These are phyloP conservation scores for Vickermania ingenoplastis DNA, from an alignment of 208 protist genomes.

Conservation along the genomic window DNA sequence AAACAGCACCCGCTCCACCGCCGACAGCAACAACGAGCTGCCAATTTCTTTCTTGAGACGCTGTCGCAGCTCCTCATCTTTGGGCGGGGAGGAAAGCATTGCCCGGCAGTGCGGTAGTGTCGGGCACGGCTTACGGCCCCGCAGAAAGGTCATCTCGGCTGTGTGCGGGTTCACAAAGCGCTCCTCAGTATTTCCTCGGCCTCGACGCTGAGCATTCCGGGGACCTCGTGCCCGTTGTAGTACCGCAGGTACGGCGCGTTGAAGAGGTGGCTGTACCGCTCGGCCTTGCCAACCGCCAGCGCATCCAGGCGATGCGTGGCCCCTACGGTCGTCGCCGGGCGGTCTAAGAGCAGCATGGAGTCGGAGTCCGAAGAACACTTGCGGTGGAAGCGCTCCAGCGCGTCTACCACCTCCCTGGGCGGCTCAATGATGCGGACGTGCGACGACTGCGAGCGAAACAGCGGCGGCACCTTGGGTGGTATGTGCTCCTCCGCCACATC, in stretches of 20 bases:
- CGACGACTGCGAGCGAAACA: neutral
- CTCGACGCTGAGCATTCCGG: slow-evolving; percentile 3
- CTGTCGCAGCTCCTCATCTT: neutral
- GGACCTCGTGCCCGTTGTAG: slow-evolving; percentile 4
- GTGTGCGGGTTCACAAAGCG: slow-evolving; percentile 17
- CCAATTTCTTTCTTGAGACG: neutral
- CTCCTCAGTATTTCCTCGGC: slow-evolving; percentile 19
- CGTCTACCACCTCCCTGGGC: neutral
- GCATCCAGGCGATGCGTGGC: neutral
- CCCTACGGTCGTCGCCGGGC: neutral
- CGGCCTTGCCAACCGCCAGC: neutral
- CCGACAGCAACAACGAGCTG: slow-evolving; percentile 11
- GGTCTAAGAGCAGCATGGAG: neutral
- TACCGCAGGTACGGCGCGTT: slow-evolving; percentile 9
- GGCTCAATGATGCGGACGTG: neutral
- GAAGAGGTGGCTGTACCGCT: slow-evolving; percentile 2
- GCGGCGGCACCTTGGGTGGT: neutral
- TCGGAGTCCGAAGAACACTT: neutral
- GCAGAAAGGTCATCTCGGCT: slow-evolving; percentile 12
- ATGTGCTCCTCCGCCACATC: neutral
- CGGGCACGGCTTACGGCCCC: slow-evolving; percentile 9
- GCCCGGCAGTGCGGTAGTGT: neutral
- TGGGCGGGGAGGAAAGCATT: neutral
- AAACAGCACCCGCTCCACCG: slow-evolving; percentile 15
- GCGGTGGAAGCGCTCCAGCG: neutral